Percentiles rank a stretch among this genome's conserved stretches.
These are phyloP conservation scores for Aspergillus pseudonomiae DNA, from an alignment of 2,329 filamentous ascomycete genomes.

Conservation along the genomic window DNA sequence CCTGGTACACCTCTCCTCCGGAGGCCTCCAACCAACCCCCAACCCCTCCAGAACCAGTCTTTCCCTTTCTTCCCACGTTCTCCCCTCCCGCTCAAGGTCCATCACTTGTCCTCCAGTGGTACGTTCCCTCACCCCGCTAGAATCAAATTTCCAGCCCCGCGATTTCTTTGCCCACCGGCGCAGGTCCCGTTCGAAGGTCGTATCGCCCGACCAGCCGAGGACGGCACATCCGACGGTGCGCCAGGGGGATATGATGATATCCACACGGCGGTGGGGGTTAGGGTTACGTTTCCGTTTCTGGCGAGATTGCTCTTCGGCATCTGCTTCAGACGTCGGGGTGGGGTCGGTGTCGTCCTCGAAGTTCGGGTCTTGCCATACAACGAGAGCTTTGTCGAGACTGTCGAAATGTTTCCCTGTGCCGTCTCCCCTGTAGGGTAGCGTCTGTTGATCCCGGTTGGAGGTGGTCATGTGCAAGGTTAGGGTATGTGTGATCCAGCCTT, in stretches of 20 bases:
- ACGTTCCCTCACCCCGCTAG: constrained; percentile 76
- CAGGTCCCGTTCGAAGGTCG: constrained; percentile 86
- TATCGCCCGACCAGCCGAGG: constrained; percentile 84
- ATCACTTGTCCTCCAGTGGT: constrained; percentile 66
- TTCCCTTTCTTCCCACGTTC: constrained; percentile 72
- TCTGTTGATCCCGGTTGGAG: constrained; percentile 71
- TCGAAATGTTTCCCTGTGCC: constrained; percentile 66
- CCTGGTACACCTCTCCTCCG: constrained; percentile 69
- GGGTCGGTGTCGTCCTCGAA: constrained; percentile 40
- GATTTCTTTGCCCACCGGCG: constrained; percentile 75
- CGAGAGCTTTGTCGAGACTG: constrained; percentile 84
- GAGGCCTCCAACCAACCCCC: constrained; percentile 67
- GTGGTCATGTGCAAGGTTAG: constrained; percentile 70
- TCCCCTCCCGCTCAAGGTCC: constrained; percentile 63
- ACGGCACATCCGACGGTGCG: constrained; percentile 85
- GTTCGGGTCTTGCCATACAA: constrained; percentile 81
- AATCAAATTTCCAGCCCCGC: constrained; percentile 83
- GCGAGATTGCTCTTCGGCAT: constrained; percentile 7
- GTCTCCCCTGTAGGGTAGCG: constrained; percentile 56
- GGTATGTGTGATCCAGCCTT: constrained; percentile 77
- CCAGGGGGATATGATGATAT: constrained; percentile 91
- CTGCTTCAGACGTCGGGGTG: constrained; percentile 20
- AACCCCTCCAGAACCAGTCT: constrained; percentile 77
- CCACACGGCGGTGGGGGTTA: constrained; percentile 80
- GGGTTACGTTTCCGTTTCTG: constrained; percentile 56